Base-by-base conservation (phyloP, 345 rosid genomes). In the Combretum micranthum region DNA sequence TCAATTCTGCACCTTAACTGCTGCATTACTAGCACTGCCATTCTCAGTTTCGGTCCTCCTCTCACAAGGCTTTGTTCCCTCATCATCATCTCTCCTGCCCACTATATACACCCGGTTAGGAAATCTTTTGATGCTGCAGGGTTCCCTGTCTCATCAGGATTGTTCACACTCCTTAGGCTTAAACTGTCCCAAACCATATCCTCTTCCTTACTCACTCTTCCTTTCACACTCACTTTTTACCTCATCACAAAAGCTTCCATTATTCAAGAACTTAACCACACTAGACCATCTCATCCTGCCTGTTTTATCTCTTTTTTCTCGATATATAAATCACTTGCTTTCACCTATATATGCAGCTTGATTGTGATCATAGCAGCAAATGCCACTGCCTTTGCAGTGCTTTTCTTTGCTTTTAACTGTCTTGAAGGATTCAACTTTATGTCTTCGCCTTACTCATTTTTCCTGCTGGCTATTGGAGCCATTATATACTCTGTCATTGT, bases 131-230 rank as follows among this genome's bases (percentile, higher is more conserved):
- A 72, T 0, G 90, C 88, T 0, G 92, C 93, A 0, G 93, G 90
- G 11, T 84, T 92, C 70, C 87, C 95, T 47, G 21, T 62, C 4
- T 83, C 81, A 0, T 26, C 66, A 66, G 77, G 66, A n/a, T 80
- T 88, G 68, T 81, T 86, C 78, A 71, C 60, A 17, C 22, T 86
- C 52, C 67, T 92, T 53, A 75, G 63, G 60, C 75, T 80, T 61
- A 92, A 92, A 61, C 79, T 92, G 73, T 81, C 96, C 8, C 93
- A 92, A 61, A 88, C 96, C 13, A 64, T 87, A 52, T 76, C 83
- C 53, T 76, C 89, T n/a, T 80, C 79, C 9, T 47, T 80, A 44
- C 64, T 80, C 44, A 69, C 90, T 5, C 74, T 93, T 15, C 99
- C 99, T 50, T 82, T 87, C 56, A 65, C 91, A 52, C 69, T 89